Evolutionary conservation across 2,329 filamentous ascomycete species (phyloP), one percentile per base, ranked within the genome.

Genomic region (Cadophora sp.): DNA sequence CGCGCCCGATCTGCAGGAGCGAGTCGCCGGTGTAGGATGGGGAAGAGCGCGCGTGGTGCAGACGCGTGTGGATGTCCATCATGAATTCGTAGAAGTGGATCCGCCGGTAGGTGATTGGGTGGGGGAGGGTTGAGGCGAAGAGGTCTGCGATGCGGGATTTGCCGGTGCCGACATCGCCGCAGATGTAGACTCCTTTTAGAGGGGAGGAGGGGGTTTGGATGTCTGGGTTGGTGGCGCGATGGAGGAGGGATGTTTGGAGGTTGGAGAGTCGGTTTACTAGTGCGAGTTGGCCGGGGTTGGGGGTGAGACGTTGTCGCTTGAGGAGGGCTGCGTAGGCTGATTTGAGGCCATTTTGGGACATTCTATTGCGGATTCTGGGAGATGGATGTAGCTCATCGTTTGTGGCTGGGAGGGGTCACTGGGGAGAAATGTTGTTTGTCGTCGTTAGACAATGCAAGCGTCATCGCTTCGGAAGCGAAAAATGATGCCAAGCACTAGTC

Each of bases 1-100:
- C 60, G 6, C 41, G 36, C 3, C 65, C 65, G 41, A 67, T 67
- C 41, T 64, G 53, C 16, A 61, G 18, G 11, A 67, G 48, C 20
- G 61, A 56, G 18, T 67, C 61, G 18, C 65, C 59, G 16, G 65
- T 22, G 20, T 45, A 66, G 7, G 60, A 30, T 8, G 59, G 33
- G 16, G 39, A 41, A 1, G 63, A 63, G 27, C 53, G 66, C 1
- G 63, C 63, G 3, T 41, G 55, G 47, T 68, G 66, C n/a, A 66
- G 64, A 16, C 66, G 66, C 16, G 41, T 58, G 59, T 68, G 66
- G 30, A 68, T 66, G 39, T 68, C 66, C 50, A 68, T 65, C 63
- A 68, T 68, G 59, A 68, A 68, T 22, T 64, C 64, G 50, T 68
- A 41, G 50, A 66, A 68, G 53, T 66, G 67, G 2, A 65, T 50